Base-by-base conservation (phyloP, 805 yeast species). In the Candida insectalens region DNA sequence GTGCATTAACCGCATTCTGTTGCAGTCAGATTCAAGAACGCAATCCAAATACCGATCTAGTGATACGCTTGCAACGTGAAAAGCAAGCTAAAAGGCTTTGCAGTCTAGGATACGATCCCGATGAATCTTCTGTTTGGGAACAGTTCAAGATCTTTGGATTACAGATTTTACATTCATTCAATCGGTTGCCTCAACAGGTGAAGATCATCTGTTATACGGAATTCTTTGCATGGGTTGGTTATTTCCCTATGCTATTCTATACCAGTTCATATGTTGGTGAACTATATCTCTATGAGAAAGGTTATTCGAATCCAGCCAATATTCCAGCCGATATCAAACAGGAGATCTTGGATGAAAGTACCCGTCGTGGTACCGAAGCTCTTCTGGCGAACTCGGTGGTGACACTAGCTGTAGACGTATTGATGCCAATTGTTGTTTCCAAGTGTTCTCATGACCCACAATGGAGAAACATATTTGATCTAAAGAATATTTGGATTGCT, bases 181-280 rank as follows among this genome's bases (percentile, higher is more conserved):
- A 38, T 3, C 45, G 58, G 20, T 49, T 74, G 8, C 74, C 81
- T 7, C 64, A 68, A 3, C 75, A 69, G 40, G 67, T 72, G 2
- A 61, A 60, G 33, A 49, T 61, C 1, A 71, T 74, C 3, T 75
- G 79, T 42, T 57, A 53, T 33, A 72, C 74, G 2, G 78, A 76
- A 48, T 69, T 75, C 38, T 71, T 71, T 50, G 81, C 81, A 1
- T 76, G 82, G 82, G 67, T 75, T 27, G 80, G 80, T 1, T 76
- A 77, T 56, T 76, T 76, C 53, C 78, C 79, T 2, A 65, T 76
- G 69, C 47, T 76, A 19, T 76, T 75, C 40, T 76, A 75, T 45
- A 74, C 80, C 3, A 70, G 82, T 3, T 73, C 80, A 0, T 76
- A 74, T 49, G 80, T 76, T 13, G 79, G 79, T 0, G 80, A 71